Evolutionary conservation across 2,329 filamentous ascomycete genomes (phyloP), one percentile per base, ranked within the genome.

Genomic region (Cladophialophora immunda): DNA sequence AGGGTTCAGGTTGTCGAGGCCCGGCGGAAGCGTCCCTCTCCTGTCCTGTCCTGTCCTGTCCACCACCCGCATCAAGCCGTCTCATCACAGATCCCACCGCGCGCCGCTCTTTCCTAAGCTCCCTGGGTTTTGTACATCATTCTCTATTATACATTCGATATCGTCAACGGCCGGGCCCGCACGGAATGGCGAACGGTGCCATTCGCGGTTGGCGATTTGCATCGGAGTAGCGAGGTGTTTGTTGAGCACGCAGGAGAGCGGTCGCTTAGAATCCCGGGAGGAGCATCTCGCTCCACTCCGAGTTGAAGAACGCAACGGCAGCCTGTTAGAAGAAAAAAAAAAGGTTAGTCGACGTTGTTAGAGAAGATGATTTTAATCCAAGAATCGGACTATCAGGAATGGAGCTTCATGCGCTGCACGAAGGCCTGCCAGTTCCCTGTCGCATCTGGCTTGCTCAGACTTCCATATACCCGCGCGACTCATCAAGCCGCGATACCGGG

Each of bases 261-360:
- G 45, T 9, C 6, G 45, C 45, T 56, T 67, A 71, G 38, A 71
- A 68, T 41, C 87, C 86, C 78, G 89, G 89, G 71, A 91, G 83
- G 66, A 92, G 84, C 74, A 87, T 81, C 76, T 91, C 89, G 78
- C 86, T 86, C 83, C 87, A 89, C 62, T 87, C 86, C 81, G 88
- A 91, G 65, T 87, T 84, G 72, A 92, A 83, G 78, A 92, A 88
- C 41, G 88, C 85, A 62, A 91, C 85, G 52, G 88, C 88, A 72
- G 82, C 86, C 88, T 91, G 65, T 66, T 34, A 66, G 13, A 34
- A 45, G 54, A 57, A 47, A 65, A 34, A 45, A 52, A 57, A 47
- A 65, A 71, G 50, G 58, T 61, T 58, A 7, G 65, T 68, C 2
- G 62, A 45, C 30, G 32, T 7, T 41, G 45, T 17, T 45, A 47